Evolutionary conservation across 2,329 filamentous ascomycete genomes (phyloP).

Genomic region (Trichothecium sympodiale): DNA sequence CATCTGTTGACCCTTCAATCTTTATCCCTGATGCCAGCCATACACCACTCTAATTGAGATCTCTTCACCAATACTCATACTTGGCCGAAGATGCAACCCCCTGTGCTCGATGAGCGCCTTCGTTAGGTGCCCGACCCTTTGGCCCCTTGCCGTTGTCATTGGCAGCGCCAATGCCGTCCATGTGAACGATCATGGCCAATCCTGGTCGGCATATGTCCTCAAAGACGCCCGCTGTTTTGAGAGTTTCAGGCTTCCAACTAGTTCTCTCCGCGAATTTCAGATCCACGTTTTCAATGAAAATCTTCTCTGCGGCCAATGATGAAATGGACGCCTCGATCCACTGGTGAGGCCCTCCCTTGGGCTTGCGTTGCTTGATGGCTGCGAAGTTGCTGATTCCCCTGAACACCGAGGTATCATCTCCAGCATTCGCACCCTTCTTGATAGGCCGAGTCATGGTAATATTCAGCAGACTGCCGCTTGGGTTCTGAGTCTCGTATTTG

Average conservation of each 20-base stretch:
- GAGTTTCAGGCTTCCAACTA: constrained; percentile 12
- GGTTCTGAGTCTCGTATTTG: constrained; percentile 8
- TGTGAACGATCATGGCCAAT: constrained; percentile 16
- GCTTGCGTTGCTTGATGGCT: background rate
- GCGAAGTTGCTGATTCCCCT: background rate
- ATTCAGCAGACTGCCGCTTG: constrained; percentile 10
- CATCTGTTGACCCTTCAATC: too few species aligned
- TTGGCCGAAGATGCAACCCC: too few species aligned
- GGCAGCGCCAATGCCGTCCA: constrained; percentile 17
- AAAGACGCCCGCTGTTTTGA: constrained; percentile 12
- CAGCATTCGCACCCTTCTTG: background rate
- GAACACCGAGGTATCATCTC: constrained; percentile 1
- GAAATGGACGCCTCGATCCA: constrained; percentile 19
- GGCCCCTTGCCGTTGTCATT: constrained; percentile 14
- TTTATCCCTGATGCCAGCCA: too few species aligned
- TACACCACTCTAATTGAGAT: too few species aligned
- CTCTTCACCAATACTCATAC: too few species aligned
- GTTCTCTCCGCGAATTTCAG: constrained; percentile 15
- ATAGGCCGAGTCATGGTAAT: constrained; percentile 13
- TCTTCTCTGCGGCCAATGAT: constrained; percentile 9
- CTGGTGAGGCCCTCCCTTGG: constrained; percentile 4
- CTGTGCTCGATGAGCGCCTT: too few species aligned
- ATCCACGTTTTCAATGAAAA: constrained; percentile 13
- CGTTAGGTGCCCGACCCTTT: too few species aligned
- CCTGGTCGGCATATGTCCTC: constrained; percentile 16